A percentile compares a stretch with the other conserved stretches of the same genome.
Conservation (phyloP, 2,329 filamentous ascomycete genomes). For the Pyricularia pennisetigena region DNA sequence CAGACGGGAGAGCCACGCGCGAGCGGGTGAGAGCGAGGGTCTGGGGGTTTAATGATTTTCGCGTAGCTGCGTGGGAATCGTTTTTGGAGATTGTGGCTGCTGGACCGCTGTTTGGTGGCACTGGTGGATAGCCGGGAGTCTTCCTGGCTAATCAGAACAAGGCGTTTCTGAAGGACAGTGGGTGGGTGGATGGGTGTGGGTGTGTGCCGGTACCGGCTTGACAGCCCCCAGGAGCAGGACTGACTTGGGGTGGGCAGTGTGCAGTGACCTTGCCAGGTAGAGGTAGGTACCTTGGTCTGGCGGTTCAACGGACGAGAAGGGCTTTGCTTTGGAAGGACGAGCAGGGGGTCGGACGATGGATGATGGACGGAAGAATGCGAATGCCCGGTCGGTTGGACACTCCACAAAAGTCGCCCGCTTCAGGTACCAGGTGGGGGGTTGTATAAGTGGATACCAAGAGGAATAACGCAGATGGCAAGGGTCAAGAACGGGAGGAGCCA, state of each 20-base stretch:
- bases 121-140: conserved; percentile 1
- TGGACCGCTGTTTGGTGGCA: background rate
- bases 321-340: background rate
- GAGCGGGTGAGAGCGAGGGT: conserved; percentile 25
- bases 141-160: conserved; percentile 8
- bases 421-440: background rate
- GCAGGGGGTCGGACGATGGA: background rate
- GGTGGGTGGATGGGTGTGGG: conserved; percentile 4
- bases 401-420: background rate
- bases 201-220: conserved; percentile 3
- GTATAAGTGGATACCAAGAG: background rate
- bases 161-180: conserved; percentile 1
- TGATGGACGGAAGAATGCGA: background rate
- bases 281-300: background rate
- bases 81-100: conserved; percentile 4
- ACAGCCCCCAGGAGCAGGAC: background rate
- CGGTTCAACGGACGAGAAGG: background rate
- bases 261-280: background rate
- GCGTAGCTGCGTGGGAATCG: conserved; percentile 8
- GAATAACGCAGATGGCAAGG: background rate
- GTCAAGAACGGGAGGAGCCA: background rate
- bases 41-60: conserved; percentile 30
- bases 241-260: background rate
- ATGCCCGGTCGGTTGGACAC: background rate
- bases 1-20: conserved; percentile 24